Base-by-base conservation (phyloP, 495 filamentous ascomycete species). In the Xylaria acuta region DNA sequence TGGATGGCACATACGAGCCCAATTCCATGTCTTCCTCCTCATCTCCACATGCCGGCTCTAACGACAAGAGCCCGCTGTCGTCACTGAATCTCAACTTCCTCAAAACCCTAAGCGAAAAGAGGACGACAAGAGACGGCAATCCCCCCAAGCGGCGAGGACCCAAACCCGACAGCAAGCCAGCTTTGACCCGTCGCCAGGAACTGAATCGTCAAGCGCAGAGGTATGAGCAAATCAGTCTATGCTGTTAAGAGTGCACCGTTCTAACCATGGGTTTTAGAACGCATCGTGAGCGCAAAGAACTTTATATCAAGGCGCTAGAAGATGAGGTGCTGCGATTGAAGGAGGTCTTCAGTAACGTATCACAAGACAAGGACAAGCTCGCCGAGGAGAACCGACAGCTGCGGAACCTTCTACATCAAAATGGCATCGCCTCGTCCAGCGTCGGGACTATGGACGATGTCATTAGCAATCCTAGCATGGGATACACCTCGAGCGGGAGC, bases 81-180 rank as follows among this genome's bases (percentile, higher is more conserved):
- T 80, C 84, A 25, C 78, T 88, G 51, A 90, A 86, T 72, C 80
- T 91, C 68, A 82, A 81, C 47, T 88, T 91, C 67, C 82, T 91
- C 56, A 90, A 89, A 77, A 82, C 76, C 47, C 76, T 92, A 36
- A 87, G 84, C n/a, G 87, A 91, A 64, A 90, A 90, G 82, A 90
- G 86, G 76, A 86, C 83, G 11, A 90, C 87, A 7, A 83, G 84
- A 91, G 95, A 97, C 87, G 95, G 95, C 20, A 90, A 96, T 75
- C 86, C 92, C 30, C 90, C 93, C 5, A 99, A 99, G 82, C 89
- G 93, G 69, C 88, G 96, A 76, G 96, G 96, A 3, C 96, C 96
- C 0, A 99, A 99, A 76, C 96, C 96, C 34, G 96, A 98, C 80
- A 97, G 93, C 83, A 97, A 97, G 76, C 96, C 96, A 5, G 94